phyloP scores from a whole-genome alignment of 192 early-diverging fungal genomes.

The Podila epicladia region DNA sequence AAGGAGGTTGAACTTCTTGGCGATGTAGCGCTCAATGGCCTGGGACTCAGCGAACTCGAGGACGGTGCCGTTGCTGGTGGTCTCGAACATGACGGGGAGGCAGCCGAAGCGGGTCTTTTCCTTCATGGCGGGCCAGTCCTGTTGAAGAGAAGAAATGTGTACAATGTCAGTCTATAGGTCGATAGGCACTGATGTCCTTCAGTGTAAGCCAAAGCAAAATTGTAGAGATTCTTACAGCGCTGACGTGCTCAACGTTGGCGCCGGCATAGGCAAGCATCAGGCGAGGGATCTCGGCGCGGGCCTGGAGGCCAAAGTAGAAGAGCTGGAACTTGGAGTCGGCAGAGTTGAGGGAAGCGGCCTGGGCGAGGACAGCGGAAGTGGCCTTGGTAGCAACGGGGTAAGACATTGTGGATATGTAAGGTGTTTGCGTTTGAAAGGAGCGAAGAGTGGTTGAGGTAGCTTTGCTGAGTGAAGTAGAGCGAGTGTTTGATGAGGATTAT shows the following conservation, averaged over 20 bases:
- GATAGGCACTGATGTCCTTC: neutral
- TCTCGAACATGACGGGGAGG: constrained; percentile 26
- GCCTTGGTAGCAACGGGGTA: constrained; percentile 5
- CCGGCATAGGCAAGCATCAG: constrained; percentile 8
- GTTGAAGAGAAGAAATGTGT: neutral
- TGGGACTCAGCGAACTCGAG: constrained; percentile 30
- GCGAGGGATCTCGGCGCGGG: constrained; percentile 6
- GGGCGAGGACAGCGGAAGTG: neutral
- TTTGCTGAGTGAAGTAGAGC: neutral
- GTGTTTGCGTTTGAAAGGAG: neutral
- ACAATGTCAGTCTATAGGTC: neutral
- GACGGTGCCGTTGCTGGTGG: constrained; percentile 10
- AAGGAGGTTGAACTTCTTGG: constrained; percentile 27
- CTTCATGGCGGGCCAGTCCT: constrained; percentile 35
- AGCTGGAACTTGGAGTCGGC: constrained; percentile 10
- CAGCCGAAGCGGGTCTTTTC: constrained; percentile 19
- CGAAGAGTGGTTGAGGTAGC: neutral
- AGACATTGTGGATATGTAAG: neutral
- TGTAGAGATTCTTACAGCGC: neutral
- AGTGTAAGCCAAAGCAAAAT: neutral
- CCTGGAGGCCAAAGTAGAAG: constrained; percentile 14
- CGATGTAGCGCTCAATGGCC: constrained; percentile 44
- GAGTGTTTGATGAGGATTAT: neutral
- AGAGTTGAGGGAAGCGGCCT: neutral
- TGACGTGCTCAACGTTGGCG: constrained; percentile 8